Percentiles rank a stretch among this genome's conserved stretches.
Evolutionary conservation across 257 asterid species (phyloP).

Genomic region (Knoxia roxburghii): DNA sequence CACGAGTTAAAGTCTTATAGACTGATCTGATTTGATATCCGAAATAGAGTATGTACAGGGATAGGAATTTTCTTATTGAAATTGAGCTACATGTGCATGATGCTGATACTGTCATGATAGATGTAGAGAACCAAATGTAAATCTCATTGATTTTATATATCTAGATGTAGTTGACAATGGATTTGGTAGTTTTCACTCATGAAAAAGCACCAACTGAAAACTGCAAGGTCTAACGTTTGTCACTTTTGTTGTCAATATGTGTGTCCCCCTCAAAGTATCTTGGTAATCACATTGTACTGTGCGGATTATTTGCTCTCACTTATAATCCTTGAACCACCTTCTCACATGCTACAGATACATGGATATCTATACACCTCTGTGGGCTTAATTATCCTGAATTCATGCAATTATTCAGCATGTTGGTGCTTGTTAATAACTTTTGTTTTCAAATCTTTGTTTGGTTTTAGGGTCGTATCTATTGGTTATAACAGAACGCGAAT

Average conservation of each 20-base stretch:
- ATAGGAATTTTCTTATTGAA: neutral
- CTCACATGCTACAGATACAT: neutral
- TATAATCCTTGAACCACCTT: neutral
- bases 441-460: slow-evolving; percentile 6
- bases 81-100: neutral
- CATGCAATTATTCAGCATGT: neutral
- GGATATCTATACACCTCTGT: neutral
- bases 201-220: neutral
- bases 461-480: slow-evolving; percentile 69
- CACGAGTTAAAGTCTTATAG: no score
- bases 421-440: slow-evolving; percentile 5
- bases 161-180: neutral
- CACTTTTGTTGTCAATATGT: neutral
- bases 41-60: neutral
- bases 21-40: neutral
- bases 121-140: neutral
- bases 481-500: slow-evolving; percentile 72
- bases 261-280: neutral
- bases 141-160: neutral
- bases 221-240: neutral
- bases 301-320: neutral
- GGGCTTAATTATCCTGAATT: neutral
- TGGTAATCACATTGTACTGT: neutral
- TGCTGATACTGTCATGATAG: neutral
- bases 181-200: neutral